Evolutionary conservation across 1,284 basidiomycete species (phyloP).

Genomic region (Stygiomarasmius scandens): DNA sequence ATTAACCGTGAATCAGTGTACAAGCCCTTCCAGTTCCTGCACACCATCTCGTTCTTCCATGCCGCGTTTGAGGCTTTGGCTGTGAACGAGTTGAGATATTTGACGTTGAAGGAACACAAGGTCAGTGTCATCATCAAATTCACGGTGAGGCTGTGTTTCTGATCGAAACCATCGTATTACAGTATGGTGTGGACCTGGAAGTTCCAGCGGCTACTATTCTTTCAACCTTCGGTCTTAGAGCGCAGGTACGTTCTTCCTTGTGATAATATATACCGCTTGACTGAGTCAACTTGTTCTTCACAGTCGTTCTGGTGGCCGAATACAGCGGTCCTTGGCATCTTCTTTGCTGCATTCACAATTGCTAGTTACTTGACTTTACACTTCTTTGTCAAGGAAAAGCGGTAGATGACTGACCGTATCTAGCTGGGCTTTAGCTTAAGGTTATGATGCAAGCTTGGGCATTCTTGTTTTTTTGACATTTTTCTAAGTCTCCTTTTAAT

Average conservation of each 20-base stretch:
- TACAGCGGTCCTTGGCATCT: slow-evolving; percentile 79
- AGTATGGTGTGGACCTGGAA: slow-evolving; percentile 94
- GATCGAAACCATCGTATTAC: slow-evolving; percentile 6
- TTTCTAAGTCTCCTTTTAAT: too few relatives aligned
- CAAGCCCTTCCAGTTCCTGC: slow-evolving; percentile 78
- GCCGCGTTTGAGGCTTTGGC: slow-evolving; percentile 97
- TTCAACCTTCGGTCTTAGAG: slow-evolving; percentile 86
- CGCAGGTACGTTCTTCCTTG: slow-evolving; percentile 56
- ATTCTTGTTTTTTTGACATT: too few relatives aligned
- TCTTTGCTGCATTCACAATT: slow-evolving; percentile 78
- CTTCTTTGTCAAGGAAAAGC: slow-evolving; percentile 87
- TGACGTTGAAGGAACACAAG: slow-evolving; percentile 90
- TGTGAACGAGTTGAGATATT: slow-evolving; percentile 92
- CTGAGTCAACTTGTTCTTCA: slow-evolving; percentile 5
- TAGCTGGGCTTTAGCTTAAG: too few relatives aligned
- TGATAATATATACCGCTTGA: not conserved
- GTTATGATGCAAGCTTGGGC: too few relatives aligned
- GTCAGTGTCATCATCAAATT: slow-evolving; percentile 42
- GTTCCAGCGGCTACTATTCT: slow-evolving; percentile 93
- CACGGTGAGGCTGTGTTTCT: not conserved
- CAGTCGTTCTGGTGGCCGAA: slow-evolving; percentile 98
- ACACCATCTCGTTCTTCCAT: slow-evolving; percentile 95
- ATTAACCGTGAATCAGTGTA: slow-evolving; percentile 91
- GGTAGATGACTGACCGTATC: too few relatives aligned
- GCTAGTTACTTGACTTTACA: slow-evolving; percentile 82